These are phyloP conservation scores for Bruguiera parviflora DNA, from an alignment of 345 rosid species.

Conservation along the genomic window DNA sequence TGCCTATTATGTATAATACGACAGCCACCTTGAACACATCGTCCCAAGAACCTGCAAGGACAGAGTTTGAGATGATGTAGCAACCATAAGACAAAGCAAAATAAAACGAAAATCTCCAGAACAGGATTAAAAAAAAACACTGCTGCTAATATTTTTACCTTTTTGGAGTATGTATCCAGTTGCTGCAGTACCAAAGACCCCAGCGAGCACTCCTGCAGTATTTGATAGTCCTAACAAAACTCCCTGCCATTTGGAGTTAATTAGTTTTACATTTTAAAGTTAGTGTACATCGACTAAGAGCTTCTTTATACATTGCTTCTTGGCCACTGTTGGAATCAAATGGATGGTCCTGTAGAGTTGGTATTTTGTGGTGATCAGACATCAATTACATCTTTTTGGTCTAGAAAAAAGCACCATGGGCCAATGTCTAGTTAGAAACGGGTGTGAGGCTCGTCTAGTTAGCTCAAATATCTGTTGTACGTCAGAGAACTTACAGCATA, in stretches of 20 bases:
- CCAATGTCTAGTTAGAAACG: too few relatives aligned
- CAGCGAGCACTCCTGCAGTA: slow-evolving; percentile 97
- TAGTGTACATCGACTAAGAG: background rate
- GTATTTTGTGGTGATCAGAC: too few relatives aligned
- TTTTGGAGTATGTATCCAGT: slow-evolving; percentile 94
- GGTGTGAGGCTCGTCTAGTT: too few relatives aligned
- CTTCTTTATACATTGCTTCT: background rate
- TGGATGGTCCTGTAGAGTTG: background rate
- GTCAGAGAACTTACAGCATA: slow-evolving; percentile 67
- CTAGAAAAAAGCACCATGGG: too few relatives aligned
- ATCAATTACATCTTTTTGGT: too few relatives aligned
- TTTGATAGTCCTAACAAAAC: slow-evolving; percentile 92
- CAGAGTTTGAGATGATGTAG: slow-evolving; percentile 5
- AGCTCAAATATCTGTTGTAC: background rate
- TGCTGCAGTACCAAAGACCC: slow-evolving; percentile 97
- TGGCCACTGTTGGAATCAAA: background rate
- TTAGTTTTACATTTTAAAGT: slow-evolving; percentile 1
- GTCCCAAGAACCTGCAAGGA: slow-evolving; percentile 87
- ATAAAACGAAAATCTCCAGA: background rate
- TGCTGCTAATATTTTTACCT: slow-evolving; percentile 37
- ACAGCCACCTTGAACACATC: slow-evolving; percentile 92
- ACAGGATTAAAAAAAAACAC: background rate
- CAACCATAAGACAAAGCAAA: background rate
- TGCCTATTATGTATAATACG: slow-evolving; percentile 71
- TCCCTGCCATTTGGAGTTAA: slow-evolving; percentile 52